Conservation (phyloP, 1,284 basidiomycete species). For the Heterobasidion parviporum region DNA sequence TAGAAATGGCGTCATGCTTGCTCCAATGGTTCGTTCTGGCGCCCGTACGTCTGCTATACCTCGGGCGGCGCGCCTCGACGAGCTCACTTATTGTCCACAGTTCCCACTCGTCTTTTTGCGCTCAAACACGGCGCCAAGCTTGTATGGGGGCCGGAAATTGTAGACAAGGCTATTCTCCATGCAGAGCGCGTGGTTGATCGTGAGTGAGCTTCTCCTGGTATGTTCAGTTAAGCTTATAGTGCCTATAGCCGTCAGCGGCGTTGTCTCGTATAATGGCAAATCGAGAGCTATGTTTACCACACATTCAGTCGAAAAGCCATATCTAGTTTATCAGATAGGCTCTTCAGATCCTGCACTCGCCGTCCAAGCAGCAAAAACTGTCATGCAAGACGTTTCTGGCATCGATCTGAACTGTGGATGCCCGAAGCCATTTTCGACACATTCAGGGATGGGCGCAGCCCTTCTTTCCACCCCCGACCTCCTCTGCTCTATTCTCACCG, state of each 20-base stretch:
- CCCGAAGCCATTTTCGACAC: slow-evolving; percentile 94
- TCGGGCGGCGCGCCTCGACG: neutral
- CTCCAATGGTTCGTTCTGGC: slow-evolving; percentile 94
- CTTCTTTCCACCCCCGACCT: slow-evolving; percentile 88
- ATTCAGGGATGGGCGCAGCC: slow-evolving; percentile 95
- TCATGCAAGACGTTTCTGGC: slow-evolving; percentile 87
- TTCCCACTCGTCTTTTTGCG: slow-evolving; percentile 79
- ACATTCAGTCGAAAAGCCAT: slow-evolving; percentile 91
- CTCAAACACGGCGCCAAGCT: slow-evolving; percentile 91
- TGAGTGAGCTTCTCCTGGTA: slow-evolving; percentile 26
- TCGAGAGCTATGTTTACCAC: slow-evolving; percentile 84
- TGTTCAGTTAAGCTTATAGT: neutral
- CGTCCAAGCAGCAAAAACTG: slow-evolving; percentile 82
- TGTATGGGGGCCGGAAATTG: slow-evolving; percentile 96
- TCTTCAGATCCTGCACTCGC: slow-evolving; percentile 85
- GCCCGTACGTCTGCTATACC: slow-evolving; percentile 48
- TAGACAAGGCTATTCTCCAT: slow-evolving; percentile 94
- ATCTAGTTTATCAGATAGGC: slow-evolving; percentile 90
- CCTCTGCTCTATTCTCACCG: slow-evolving; percentile 79
- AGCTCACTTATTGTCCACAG: slow-evolving; percentile 26
- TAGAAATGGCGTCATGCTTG: slow-evolving; percentile 80
- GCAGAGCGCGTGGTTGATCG: slow-evolving; percentile 79
- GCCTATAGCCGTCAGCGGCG: slow-evolving; percentile 67
- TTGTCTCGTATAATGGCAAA: slow-evolving; percentile 83
- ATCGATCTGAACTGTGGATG: slow-evolving; percentile 95